Conservation (phyloP, 2,329 filamentous ascomycete genomes). For the Hymenoscyphus fructigenus region DNA sequence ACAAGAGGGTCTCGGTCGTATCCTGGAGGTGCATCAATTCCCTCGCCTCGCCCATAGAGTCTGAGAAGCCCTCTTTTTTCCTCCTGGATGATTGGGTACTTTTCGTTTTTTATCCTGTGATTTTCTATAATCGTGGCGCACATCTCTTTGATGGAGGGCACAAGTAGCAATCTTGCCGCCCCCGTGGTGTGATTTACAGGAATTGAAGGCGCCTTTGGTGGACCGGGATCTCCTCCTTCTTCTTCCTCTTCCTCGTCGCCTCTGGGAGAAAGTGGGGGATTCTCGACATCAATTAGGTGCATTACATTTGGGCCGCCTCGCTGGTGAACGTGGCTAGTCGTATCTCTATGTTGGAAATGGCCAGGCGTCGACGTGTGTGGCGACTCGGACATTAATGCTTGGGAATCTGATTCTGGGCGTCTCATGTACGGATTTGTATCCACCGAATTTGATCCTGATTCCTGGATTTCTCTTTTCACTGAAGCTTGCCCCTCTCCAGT, state of each 20-base stretch:
- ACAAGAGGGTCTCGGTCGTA: conserved; percentile 35
- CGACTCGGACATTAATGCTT: conserved; percentile 18
- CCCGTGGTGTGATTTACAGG: conserved; percentile 86
- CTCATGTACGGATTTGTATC: neutral
- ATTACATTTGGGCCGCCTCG: neutral
- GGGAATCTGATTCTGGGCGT: neutral
- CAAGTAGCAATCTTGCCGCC: conserved; percentile 77
- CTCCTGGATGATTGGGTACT: conserved; percentile 77
- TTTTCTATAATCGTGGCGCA: conserved; percentile 45
- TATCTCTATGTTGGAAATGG: conserved; percentile 7
- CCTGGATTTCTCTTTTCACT: conserved; percentile 10
- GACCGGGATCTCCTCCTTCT: conserved; percentile 43
- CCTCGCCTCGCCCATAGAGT: conserved; percentile 78
- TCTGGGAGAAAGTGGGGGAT: conserved; percentile 28
- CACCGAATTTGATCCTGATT: neutral
- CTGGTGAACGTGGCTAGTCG: neutral
- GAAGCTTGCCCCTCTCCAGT: neutral
- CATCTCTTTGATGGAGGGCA: conserved; percentile 66
- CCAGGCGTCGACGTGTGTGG: conserved; percentile 22
- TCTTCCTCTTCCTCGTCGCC: conserved; percentile 50
- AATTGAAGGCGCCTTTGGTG: conserved; percentile 65
- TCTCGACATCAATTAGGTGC: neutral
- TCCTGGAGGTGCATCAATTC: conserved; percentile 56
- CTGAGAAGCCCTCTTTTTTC: conserved; percentile 71
- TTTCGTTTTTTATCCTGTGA: conserved; percentile 55